These are phyloP conservation scores for Bothriochloa decipiens DNA, from an alignment of 176 grass and related monocot species.

Conservation along the genomic window DNA sequence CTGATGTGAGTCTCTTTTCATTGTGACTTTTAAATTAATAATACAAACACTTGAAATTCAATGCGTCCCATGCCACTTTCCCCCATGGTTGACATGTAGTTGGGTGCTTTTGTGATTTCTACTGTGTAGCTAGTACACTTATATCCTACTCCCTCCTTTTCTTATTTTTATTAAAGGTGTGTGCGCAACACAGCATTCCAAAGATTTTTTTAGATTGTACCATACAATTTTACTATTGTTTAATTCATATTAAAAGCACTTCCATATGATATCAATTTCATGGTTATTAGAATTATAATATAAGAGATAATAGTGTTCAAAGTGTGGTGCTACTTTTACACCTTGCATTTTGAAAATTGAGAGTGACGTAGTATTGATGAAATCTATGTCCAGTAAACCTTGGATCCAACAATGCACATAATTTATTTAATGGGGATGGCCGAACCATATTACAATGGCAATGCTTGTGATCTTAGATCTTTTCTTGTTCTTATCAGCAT, in stretches of 20 bases:
- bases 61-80: background rate
- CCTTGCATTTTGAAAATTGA: background rate
- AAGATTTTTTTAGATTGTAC: background rate
- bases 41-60: background rate
- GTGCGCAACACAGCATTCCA: background rate
- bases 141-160: background rate
- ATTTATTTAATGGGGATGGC: background rate
- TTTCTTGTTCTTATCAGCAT: background rate
- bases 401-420: background rate
- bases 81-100: background rate
- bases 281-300: background rate
- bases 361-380: background rate
- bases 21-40: background rate
- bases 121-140: background rate
- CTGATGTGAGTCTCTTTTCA: constrained; percentile 66
- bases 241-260: background rate
- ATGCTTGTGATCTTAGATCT: background rate
- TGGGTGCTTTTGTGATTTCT: background rate
- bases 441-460: background rate
- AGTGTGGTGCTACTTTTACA: background rate
- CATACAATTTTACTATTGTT: background rate
- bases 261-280: background rate
- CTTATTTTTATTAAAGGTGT: background rate
- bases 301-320: background rate
- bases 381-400: background rate